phyloP scores from a whole-genome alignment of 345 rosid species.

The Salix dunnii region DNA sequence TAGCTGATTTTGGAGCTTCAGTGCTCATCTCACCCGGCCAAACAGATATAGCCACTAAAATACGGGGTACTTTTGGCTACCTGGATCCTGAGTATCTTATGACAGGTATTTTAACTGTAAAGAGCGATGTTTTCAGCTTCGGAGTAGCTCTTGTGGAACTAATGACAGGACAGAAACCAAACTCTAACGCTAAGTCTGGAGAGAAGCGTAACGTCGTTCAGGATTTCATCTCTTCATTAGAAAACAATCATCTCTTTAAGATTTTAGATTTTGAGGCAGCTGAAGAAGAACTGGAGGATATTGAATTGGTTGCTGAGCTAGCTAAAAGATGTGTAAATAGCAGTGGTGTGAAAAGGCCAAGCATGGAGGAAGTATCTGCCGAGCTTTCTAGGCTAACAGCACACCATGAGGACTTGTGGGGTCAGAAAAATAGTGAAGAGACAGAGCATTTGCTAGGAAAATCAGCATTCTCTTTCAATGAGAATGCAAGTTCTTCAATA shows the following conservation, averaged over 20 bases:
- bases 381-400: not conserved
- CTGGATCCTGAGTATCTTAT: too few species aligned
- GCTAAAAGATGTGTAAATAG: not conserved
- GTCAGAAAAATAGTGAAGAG: not conserved
- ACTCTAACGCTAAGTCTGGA: not conserved
- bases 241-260: not conserved
- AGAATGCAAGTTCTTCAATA: not conserved
- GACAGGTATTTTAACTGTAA: too few species aligned
- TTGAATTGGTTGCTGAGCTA: not conserved
- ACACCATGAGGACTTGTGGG: not conserved
- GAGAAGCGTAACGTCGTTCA: conserved; percentile 7
- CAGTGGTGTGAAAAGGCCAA: not conserved
- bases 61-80: not conserved
- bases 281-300: not conserved
- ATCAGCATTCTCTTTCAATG: not conserved
- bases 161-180: too few species aligned
- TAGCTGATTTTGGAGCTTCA: conserved; percentile 28
- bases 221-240: conserved; percentile 13
- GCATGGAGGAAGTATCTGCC: not conserved
- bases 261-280: not conserved
- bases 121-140: too few species aligned
- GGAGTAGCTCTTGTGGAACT: too few species aligned
- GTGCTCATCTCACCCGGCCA: conserved; percentile 5
- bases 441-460: not conserved
- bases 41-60: not conserved